A percentile compares a stretch with the other conserved stretches of the same genome.
phyloP scores from a whole-genome alignment of 2,329 filamentous ascomycete species.

The Fusarium stilboides region DNA sequence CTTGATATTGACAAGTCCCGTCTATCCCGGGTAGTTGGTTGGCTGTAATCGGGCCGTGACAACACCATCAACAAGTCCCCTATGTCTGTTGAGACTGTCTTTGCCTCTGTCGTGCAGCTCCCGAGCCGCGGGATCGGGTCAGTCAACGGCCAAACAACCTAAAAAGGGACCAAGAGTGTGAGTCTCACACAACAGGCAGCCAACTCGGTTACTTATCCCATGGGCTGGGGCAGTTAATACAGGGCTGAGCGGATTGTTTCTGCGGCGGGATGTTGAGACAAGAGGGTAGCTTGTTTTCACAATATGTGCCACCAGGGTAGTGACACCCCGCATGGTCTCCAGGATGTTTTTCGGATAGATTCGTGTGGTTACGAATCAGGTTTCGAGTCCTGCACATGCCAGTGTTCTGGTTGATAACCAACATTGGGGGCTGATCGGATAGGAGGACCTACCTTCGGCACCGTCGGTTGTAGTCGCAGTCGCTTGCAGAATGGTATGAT shows the following conservation, averaged over 20 bases:
- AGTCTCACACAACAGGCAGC: constrained; percentile 20
- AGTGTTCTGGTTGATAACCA: constrained; percentile 1
- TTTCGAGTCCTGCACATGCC: background rate
- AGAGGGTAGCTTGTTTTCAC: constrained; percentile 5
- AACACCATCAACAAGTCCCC: constrained; percentile 15
- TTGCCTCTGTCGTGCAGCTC: constrained; percentile 34
- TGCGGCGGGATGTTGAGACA: constrained; percentile 10
- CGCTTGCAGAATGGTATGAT: constrained; percentile 13
- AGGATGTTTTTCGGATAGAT: background rate
- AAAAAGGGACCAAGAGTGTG: constrained; percentile 19
- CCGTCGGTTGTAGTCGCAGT: constrained; percentile 4
- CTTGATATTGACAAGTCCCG: constrained; percentile 1
- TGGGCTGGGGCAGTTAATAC: constrained; percentile 20
- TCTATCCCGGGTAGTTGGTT: constrained; percentile 4
- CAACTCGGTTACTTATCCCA: constrained; percentile 16
- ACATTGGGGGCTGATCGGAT: constrained; percentile 15
- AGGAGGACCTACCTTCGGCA: background rate
- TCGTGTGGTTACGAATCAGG: background rate
- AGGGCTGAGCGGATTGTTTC: constrained; percentile 28
- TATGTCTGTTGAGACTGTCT: constrained; percentile 16
- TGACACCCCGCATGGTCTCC: constrained; percentile 16
- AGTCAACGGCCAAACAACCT: constrained; percentile 24
- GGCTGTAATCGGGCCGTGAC: constrained; percentile 33
- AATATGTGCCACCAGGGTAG: constrained; percentile 1
- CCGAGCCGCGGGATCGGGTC: constrained; percentile 41